Percentiles rank a stretch among this genome's conserved stretches.
Evolutionary conservation across 2,329 filamentous ascomycete genomes (phyloP).

Genomic region (Venturiaceae sp.): DNA sequence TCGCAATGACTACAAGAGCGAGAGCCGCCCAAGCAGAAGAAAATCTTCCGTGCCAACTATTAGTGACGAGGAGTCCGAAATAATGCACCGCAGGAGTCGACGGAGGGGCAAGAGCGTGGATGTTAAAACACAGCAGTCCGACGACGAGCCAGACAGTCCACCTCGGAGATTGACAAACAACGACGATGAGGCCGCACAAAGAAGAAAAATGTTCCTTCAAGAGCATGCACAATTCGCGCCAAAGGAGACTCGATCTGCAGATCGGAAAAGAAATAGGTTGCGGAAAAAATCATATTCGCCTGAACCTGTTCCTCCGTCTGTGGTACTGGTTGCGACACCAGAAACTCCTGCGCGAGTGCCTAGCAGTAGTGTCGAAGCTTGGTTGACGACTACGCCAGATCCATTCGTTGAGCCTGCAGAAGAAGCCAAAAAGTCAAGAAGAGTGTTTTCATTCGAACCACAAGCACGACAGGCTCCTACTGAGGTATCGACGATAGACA

Average conservation of each 20-base stretch:
- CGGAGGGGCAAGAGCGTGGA: not conserved
- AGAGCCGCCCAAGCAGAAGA: not conserved
- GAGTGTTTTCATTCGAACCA: slow-evolving; percentile 14
- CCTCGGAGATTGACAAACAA: slow-evolving; percentile 1
- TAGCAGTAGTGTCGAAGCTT: slow-evolving; percentile 46
- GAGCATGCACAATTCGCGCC: not conserved
- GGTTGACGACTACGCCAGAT: slow-evolving; percentile 48
- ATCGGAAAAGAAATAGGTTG: slow-evolving; percentile 1
- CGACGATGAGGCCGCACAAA: slow-evolving; percentile 6
- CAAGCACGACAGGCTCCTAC: slow-evolving; percentile 13
- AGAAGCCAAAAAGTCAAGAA: slow-evolving; percentile 20
- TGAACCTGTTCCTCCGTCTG: not conserved
- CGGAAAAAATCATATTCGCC: not conserved
- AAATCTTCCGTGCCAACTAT: not conserved
- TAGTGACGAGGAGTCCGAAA: not conserved
- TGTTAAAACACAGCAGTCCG: not conserved
- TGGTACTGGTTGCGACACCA: not conserved
- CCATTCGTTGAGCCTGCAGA: slow-evolving; percentile 38
- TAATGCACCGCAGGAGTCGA: not conserved
- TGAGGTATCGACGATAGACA: not conserved
- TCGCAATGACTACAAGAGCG: not conserved
- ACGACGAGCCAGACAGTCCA: not conserved
- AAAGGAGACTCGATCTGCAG: not conserved
- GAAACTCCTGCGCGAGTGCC: not conserved
- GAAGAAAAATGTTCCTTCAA: not conserved